A percentile compares a stretch with the other conserved stretches of the same genome.
Conservation (phyloP, 768 basidiomycete species). For the Lentinula edodes region DNA sequence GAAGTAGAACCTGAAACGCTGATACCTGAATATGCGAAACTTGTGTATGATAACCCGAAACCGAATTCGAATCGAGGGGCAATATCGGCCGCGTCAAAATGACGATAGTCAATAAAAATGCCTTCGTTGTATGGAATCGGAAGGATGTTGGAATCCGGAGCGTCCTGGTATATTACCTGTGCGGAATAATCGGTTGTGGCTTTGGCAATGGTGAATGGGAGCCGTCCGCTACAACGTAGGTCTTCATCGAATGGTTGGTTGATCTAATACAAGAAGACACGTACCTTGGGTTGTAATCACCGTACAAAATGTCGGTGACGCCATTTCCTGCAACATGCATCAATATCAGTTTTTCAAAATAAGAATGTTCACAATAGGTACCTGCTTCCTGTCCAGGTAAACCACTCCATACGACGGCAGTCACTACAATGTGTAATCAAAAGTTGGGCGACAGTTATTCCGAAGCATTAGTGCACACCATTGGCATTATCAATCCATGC, state of each 20-base stretch:
- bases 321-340: conserved; percentile 38
- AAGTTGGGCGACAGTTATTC: not conserved
- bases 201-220: conserved; percentile 53
- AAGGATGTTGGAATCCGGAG: conserved; percentile 26
- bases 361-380: conserved; percentile 10
- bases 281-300: conserved; percentile 54
- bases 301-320: conserved; percentile 54
- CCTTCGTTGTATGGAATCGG: conserved; percentile 57
- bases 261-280: not conserved
- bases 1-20: conserved; percentile 31
- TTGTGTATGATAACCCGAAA: conserved; percentile 45
- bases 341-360: not conserved
- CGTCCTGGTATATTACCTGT: conserved; percentile 27
- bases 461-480: conserved; percentile 17
- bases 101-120: conserved; percentile 46
- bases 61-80: conserved; percentile 35
- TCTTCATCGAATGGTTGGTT: not conserved
- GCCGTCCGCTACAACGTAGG: conserved; percentile 27
- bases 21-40: conserved; percentile 37
- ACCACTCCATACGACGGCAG: conserved; percentile 35
- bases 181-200: conserved; percentile 50
- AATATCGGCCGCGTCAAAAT: conserved; percentile 21
- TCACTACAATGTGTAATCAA: conserved; percentile 2
- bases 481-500: conserved; percentile 54
- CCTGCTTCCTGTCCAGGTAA: conserved; percentile 63